Evolutionary conservation across 2,329 filamentous ascomycete species (phyloP).

Genomic region (Proliferodiscus dingleyae): DNA sequence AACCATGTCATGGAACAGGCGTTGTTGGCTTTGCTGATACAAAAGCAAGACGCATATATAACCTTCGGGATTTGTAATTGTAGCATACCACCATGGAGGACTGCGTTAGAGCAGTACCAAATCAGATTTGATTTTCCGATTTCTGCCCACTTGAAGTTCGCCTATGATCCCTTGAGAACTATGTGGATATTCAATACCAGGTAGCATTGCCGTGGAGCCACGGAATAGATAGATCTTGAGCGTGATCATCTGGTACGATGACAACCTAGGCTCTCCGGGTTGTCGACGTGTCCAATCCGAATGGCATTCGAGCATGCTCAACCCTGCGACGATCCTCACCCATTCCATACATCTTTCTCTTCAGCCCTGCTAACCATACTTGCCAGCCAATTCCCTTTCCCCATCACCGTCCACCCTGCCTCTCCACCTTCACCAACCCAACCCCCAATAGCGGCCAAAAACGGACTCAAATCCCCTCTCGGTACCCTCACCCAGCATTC

Average conservation of each 20-base stretch:
- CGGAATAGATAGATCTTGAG: no score
- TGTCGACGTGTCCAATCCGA: no score
- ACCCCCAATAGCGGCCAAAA: slow-evolving; percentile 61
- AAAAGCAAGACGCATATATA: slow-evolving; percentile 7
- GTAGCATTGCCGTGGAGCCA: no score
- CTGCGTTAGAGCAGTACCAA: not conserved
- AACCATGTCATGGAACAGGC: slow-evolving; percentile 8
- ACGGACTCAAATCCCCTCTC: slow-evolving; percentile 51
- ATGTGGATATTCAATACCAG: no score
- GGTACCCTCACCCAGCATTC: slow-evolving; percentile 64
- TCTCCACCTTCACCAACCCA: slow-evolving; percentile 47
- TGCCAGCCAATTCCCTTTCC: slow-evolving; percentile 61
- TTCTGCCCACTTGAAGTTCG: not conserved
- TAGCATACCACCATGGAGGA: slow-evolving; percentile 6
- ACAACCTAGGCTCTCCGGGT: no score
- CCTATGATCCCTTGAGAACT: no score
- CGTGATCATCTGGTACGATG: no score
- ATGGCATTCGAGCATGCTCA: not conserved
- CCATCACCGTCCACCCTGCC: slow-evolving; percentile 45
- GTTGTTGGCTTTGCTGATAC: slow-evolving; percentile 8
- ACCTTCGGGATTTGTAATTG: slow-evolving; percentile 6
- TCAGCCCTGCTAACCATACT: slow-evolving; percentile 44
- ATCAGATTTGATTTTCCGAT: slow-evolving; percentile 6
- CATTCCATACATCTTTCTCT: slow-evolving; percentile 21
- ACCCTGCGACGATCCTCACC: slow-evolving; percentile 7